Percentiles rank a stretch among this genome's conserved stretches.
phyloP scores from a whole-genome alignment of 306 rosid species.

The Sphenostylis stenocarpa region DNA sequence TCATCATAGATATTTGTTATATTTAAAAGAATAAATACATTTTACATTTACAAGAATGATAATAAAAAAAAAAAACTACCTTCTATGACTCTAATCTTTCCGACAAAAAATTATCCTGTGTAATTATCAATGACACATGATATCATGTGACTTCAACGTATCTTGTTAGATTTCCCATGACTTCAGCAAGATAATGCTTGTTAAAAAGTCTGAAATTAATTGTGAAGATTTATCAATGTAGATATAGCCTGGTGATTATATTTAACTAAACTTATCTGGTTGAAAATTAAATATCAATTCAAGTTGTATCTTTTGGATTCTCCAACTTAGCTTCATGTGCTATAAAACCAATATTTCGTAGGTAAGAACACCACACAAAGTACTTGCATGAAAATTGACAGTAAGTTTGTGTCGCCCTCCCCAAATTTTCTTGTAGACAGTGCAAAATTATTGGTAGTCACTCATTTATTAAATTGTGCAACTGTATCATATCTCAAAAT shows the following conservation, averaged over 20 bases:
- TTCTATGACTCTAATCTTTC: background rate
- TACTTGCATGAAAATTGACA: background rate
- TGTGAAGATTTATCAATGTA: background rate
- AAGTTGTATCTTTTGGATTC: background rate
- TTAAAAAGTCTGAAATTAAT: slow-evolving; percentile 1
- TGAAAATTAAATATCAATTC: background rate
- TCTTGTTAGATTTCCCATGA: background rate
- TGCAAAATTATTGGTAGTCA: background rate
- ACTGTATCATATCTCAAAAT: slow-evolving; percentile 9
- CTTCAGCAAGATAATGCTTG: background rate
- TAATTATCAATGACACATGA: background rate
- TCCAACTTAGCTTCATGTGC: background rate
- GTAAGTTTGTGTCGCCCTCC: background rate
- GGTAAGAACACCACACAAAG: background rate
- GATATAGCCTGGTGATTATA: slow-evolving; percentile 5
- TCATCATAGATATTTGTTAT: background rate
- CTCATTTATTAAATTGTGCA: slow-evolving; percentile 16
- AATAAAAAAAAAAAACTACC: background rate
- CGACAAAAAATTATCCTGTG: background rate
- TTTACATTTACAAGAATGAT: background rate
- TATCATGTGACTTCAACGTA: background rate
- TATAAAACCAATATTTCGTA: slow-evolving; percentile 2
- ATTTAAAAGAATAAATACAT: background rate
- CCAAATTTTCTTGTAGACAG: background rate
- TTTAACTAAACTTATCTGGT: slow-evolving; percentile 3